phyloP scores from a whole-genome alignment of 2,329 filamentous ascomycete genomes.

The Hortaea werneckii region DNA sequence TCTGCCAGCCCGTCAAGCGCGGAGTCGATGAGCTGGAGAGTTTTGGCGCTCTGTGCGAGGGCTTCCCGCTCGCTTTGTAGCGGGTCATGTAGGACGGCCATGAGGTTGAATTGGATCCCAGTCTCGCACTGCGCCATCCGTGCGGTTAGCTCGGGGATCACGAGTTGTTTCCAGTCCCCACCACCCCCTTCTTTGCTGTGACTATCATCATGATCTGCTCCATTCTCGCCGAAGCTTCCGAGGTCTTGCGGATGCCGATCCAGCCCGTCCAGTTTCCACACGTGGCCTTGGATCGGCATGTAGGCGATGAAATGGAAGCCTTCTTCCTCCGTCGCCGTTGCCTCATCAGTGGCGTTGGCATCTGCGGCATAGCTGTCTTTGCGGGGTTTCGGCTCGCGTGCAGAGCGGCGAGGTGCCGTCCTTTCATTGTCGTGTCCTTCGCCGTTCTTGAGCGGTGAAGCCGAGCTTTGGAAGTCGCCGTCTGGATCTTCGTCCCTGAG shows the following conservation, averaged over 20 bases:
- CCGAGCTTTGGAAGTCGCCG: background rate
- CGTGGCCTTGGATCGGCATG: slow-evolving; percentile 59
- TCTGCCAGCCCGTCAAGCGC: slow-evolving; percentile 30
- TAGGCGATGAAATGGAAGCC: slow-evolving; percentile 86
- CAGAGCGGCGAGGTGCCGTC: slow-evolving; percentile 14
- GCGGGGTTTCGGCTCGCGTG: slow-evolving; percentile 25
- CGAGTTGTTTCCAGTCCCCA: slow-evolving; percentile 57
- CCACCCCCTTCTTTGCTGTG: slow-evolving; percentile 24
- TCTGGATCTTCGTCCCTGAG: background rate
- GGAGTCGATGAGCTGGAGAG: slow-evolving; percentile 30
- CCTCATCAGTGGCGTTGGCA: slow-evolving; percentile 34
- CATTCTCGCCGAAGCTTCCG: slow-evolving; percentile 31
- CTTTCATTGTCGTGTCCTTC: slow-evolving; percentile 1
- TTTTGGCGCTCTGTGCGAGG: slow-evolving; percentile 36
- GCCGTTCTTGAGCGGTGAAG: background rate
- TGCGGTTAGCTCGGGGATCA: slow-evolving; percentile 52
- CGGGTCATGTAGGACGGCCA: slow-evolving; percentile 63
- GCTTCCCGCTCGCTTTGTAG: slow-evolving; percentile 37
- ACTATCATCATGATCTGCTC: background rate
- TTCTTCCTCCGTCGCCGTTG: slow-evolving; percentile 44
- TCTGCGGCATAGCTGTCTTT: slow-evolving; percentile 31
- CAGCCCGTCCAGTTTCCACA: slow-evolving; percentile 87
- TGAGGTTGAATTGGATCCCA: slow-evolving; percentile 63
- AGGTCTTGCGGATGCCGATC: slow-evolving; percentile 59
- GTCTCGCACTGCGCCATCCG: slow-evolving; percentile 60